These are phyloP conservation scores for Malbranchea zuffiana DNA, from an alignment of 2,329 filamentous ascomycete genomes.

Conservation along the genomic window DNA sequence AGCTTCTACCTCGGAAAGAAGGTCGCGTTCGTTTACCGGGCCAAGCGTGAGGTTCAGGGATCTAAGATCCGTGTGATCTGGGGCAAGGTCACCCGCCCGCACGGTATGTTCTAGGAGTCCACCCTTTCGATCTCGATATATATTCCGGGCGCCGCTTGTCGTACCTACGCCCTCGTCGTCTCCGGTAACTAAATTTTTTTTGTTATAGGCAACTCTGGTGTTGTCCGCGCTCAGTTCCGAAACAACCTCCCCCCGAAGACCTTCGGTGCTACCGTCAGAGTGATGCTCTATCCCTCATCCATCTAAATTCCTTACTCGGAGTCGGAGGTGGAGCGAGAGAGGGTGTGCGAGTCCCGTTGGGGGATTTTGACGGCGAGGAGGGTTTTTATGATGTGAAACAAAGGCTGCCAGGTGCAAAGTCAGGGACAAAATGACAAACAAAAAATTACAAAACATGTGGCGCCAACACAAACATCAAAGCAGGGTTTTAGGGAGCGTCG, in stretches of 20 bases:
- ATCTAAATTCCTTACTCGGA: conserved; percentile 53
- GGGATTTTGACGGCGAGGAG: too few relatives aligned
- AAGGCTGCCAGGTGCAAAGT: too few relatives aligned
- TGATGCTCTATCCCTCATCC: conserved; percentile 97
- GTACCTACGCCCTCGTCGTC: background rate
- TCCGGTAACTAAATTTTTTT: conserved; percentile 5
- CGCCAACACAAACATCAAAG: too few relatives aligned
- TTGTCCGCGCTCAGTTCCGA: conserved; percentile 95
- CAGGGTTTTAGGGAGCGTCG: too few relatives aligned
- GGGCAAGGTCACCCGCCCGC: conserved; percentile 94
- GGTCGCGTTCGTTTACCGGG: conserved; percentile 97
- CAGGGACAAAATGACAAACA: too few relatives aligned
- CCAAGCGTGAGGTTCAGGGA: conserved; percentile 84
- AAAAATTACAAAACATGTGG: too few relatives aligned
- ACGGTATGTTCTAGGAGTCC: conserved; percentile 67
- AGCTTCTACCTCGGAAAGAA: conserved; percentile 98
- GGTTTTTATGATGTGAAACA: too few relatives aligned
- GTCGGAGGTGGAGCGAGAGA: background rate
- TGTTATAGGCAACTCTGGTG: conserved; percentile 76
- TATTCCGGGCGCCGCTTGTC: background rate
- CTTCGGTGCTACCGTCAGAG: conserved; percentile 89
- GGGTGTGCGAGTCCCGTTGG: too few relatives aligned
- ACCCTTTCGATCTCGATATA: background rate
- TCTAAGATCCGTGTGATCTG: conserved; percentile 99
- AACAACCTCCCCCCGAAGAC: conserved; percentile 91